These are phyloP conservation scores for Ceratobasidium theobromae DNA, from an alignment of 1,284 basidiomycete genomes.

Conservation along the genomic window DNA sequence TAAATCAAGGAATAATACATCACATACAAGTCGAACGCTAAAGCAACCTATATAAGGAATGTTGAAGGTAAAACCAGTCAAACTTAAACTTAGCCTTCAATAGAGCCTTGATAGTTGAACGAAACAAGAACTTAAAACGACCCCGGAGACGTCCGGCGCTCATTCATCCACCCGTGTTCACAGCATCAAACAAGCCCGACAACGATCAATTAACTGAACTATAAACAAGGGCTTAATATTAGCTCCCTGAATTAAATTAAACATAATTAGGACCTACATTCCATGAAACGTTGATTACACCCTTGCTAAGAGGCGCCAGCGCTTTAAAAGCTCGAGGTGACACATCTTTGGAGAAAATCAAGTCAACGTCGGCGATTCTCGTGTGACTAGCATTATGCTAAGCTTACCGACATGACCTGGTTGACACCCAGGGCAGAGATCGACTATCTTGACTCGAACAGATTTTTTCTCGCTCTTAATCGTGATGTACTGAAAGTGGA, in stretches of 20 bases:
- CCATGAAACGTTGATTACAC: conserved; percentile 2
- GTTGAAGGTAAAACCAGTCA: too few species aligned
- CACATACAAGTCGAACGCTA: neutral
- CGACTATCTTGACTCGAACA: conserved; percentile 12
- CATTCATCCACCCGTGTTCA: neutral
- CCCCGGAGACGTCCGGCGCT: too few species aligned
- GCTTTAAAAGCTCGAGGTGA: conserved; percentile 11
- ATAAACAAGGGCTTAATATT: neutral
- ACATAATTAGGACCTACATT: neutral
- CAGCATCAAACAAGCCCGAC: neutral
- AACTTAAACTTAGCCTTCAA: neutral
- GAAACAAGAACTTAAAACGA: too few species aligned
- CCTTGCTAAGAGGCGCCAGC: conserved; percentile 4
- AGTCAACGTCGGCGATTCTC: neutral
- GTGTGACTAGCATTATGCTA: neutral
- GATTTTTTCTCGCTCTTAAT: conserved; percentile 7
- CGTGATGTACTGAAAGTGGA: conserved; percentile 1
- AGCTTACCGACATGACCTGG: neutral
- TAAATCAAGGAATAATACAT: neutral
- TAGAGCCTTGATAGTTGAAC: too few species aligned
- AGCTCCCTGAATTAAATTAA: neutral
- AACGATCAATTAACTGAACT: neutral
- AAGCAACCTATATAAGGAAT: neutral
- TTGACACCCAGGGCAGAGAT: neutral
- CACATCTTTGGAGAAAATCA: neutral